Conservation (phyloP, 768 basidiomycete genomes). For the Phylloporus sp. region DNA sequence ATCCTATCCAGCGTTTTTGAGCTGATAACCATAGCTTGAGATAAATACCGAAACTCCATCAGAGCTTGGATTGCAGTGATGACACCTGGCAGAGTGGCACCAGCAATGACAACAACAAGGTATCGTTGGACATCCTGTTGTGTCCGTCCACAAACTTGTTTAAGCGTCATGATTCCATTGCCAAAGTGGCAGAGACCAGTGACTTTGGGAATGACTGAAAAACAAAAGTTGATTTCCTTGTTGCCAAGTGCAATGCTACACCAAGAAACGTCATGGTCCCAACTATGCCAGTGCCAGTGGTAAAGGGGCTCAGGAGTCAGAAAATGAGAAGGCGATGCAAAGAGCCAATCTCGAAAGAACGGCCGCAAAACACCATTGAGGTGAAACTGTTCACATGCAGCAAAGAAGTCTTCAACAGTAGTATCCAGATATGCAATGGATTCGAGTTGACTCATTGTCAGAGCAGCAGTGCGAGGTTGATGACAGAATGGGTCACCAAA, state of each 20-base stretch:
- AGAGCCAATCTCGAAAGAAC: not conserved
- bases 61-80: slow-evolving; percentile 32
- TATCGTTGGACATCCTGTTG: slow-evolving; percentile 36
- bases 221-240: slow-evolving; percentile 8
- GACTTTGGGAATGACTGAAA: not conserved
- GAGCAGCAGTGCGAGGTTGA: not conserved
- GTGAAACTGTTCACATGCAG: not conserved
- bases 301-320: not conserved
- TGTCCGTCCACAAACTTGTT: slow-evolving; percentile 38
- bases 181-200: slow-evolving; percentile 34
- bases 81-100: slow-evolving; percentile 23
- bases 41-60: slow-evolving; percentile 35
- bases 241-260: not conserved
- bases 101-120: slow-evolving; percentile 33
- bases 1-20: slow-evolving; percentile 18
- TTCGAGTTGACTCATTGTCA: not conserved
- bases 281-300: not conserved
- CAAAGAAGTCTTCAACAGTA: not conserved
- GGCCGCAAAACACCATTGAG: not conserved
- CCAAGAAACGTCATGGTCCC: not conserved
- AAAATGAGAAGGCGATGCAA: not conserved
- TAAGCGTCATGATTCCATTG: slow-evolving; percentile 36
- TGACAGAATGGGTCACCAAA: not conserved
- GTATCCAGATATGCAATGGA: not conserved
- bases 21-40: slow-evolving; percentile 29